These are phyloP conservation scores for Furcasterigmium furcatum DNA, from an alignment of 2,329 filamentous ascomycete species.

Conservation along the genomic window DNA sequence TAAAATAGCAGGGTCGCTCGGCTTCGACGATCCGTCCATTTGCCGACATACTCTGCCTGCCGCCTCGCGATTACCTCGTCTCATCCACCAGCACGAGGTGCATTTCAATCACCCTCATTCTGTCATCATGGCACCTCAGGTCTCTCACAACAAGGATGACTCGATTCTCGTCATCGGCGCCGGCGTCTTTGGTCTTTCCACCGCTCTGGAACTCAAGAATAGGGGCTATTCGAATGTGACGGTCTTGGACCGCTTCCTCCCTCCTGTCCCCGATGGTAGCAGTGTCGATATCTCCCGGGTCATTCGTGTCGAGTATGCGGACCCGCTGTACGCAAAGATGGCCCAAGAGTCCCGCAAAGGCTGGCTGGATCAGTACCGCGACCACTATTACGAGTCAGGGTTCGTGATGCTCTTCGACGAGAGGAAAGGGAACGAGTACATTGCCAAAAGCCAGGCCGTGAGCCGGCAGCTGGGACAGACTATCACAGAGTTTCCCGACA, in stretches of 20 bases:
- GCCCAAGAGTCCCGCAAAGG: conserved; percentile 22
- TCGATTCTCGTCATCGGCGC: conserved; percentile 41
- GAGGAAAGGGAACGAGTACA: conserved; percentile 1
- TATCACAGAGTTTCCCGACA: conserved; percentile 11
- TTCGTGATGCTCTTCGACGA: conserved; percentile 23
- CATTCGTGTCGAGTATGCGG: conserved; percentile 30
- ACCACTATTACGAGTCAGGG: conserved; percentile 22
- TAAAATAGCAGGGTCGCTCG: too few species aligned
- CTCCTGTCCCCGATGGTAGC: conserved; percentile 17
- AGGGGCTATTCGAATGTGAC: conserved; percentile 12
- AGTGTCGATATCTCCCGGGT: conserved; percentile 22
- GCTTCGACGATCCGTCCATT: too few species aligned
- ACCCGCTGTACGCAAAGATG: conserved; percentile 21
- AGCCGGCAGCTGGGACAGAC: too few species aligned
- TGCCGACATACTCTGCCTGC: too few species aligned
- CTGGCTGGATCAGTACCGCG: conserved; percentile 20
- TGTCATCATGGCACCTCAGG: too few species aligned
- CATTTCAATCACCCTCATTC: too few species aligned
- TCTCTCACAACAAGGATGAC: conserved; percentile 10
- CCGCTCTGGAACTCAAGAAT: conserved; percentile 41
- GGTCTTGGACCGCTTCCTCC: conserved; percentile 21
- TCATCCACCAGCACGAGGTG: too few species aligned
- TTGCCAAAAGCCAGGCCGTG: conserved; percentile 14
- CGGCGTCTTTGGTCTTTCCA: conserved; percentile 47
- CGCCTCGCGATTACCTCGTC: too few species aligned